Conservation (phyloP, 371 early-diverging fungal species). For the Batrachochytrium dendrobatidis region DNA sequence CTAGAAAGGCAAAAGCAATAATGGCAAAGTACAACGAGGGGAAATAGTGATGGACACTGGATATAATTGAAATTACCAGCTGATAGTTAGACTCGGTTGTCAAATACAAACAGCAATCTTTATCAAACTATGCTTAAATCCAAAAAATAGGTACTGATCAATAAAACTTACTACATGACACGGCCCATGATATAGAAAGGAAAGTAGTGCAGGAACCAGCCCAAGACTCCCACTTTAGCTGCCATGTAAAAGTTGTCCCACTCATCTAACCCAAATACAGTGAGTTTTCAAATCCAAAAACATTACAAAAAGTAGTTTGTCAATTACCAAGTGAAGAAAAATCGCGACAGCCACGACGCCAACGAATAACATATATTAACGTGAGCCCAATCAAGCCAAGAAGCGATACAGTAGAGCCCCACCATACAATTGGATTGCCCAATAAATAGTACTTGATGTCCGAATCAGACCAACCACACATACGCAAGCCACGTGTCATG, state of each 20-base stretch:
- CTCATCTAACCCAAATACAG: constrained; percentile 35
- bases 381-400: constrained; percentile 40
- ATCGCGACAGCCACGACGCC: constrained; percentile 62
- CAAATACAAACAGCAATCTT: too few relatives aligned
- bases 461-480: constrained; percentile 94
- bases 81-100: too few relatives aligned
- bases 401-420: constrained; percentile 70
- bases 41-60: constrained; percentile 94
- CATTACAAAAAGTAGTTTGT: not conserved
- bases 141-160: constrained; percentile 54
- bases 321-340: constrained; percentile 29
- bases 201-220: constrained; percentile 95
- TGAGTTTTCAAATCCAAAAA: not conserved
- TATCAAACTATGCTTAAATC: too few relatives aligned
- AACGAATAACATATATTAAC: constrained; percentile 54
- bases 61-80: too few relatives aligned
- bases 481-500: constrained; percentile 84
- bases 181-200: constrained; percentile 98
- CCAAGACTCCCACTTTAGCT: constrained; percentile 61
- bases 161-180: constrained; percentile 66
- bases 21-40: constrained; percentile 95
- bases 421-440: constrained; percentile 97
- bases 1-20: constrained; percentile 58
- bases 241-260: constrained; percentile 69
- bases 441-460: constrained; percentile 89